Percentiles rank a stretch among this genome's conserved stretches.
These are phyloP conservation scores for Zygosaccharomyces kombuchaensis DNA, from an alignment of 805 yeast genomes.

Conservation along the genomic window DNA sequence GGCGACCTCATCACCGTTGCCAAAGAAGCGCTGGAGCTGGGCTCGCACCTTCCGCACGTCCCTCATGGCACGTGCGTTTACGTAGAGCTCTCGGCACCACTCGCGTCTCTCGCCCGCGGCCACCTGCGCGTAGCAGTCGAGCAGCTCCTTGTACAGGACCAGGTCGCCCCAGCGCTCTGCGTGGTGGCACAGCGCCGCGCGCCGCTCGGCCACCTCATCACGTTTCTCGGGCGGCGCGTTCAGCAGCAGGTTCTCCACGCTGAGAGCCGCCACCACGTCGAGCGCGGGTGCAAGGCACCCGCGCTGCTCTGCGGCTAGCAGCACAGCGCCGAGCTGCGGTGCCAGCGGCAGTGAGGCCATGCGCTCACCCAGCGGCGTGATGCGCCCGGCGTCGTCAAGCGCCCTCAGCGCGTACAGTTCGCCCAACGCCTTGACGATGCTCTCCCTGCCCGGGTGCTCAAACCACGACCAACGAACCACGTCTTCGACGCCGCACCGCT, in stretches of 20 bases:
- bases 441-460: conserved; percentile 78
- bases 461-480: conserved; percentile 88
- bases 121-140: conserved; percentile 44
- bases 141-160: conserved; percentile 72
- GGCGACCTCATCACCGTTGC: conserved; percentile 12
- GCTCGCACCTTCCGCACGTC: conserved; percentile 70
- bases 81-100: conserved; percentile 79
- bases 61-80: conserved; percentile 74
- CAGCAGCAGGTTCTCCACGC: conserved; percentile 82
- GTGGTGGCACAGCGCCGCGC: conserved; percentile 63
- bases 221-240: conserved; percentile 77
- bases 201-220: conserved; percentile 75
- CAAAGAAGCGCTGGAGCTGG: conserved; percentile 47
- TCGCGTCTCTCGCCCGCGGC: conserved; percentile 51
- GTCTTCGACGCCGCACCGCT: conserved; percentile 78
- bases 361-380: conserved; percentile 74
- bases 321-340: conserved; percentile 87
- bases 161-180: conserved; percentile 82
- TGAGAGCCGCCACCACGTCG: conserved; percentile 87
- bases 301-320: conserved; percentile 60
- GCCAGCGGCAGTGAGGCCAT: conserved; percentile 88
- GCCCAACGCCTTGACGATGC: conserved; percentile 70
- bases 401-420: conserved; percentile 79
- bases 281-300: conserved; percentile 61
- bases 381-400: conserved; percentile 64